These are phyloP conservation scores for Gelatoporia subvermispora DNA, from an alignment of 768 basidiomycete species.

Conservation along the genomic window DNA sequence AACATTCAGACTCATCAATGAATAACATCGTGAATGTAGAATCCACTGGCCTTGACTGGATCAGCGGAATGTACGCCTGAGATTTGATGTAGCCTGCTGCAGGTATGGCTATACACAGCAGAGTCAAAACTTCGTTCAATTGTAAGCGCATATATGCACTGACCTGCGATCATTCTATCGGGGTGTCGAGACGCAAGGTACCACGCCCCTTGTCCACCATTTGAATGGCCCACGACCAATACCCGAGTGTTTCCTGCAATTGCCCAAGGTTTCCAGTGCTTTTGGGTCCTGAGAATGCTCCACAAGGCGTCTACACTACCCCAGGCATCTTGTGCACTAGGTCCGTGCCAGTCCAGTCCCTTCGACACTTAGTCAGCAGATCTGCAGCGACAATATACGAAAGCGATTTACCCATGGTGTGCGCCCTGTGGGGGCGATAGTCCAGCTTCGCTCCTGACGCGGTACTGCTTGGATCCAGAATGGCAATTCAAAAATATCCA, in stretches of 20 bases:
- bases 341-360: constrained; percentile 94
- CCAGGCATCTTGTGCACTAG: constrained; percentile 71
- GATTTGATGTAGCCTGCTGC: constrained; percentile 86
- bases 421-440: constrained; percentile 75
- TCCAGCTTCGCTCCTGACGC: constrained; percentile 60
- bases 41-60: constrained; percentile 47
- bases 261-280: constrained; percentile 37
- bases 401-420: constrained; percentile 66
- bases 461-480: constrained; percentile 67
- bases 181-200: constrained; percentile 74
- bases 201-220: constrained; percentile 90
- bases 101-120: constrained; percentile 57
- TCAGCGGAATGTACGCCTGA: constrained; percentile 76
- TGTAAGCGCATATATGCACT: constrained; percentile 8
- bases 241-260: constrained; percentile 38
- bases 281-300: constrained; percentile 34
- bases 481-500: constrained; percentile 49
- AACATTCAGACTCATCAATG: background rate
- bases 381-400: background rate
- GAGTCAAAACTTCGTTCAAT: too few relatives aligned
- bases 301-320: constrained; percentile 52
- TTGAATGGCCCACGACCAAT: constrained; percentile 86
- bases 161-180: constrained; percentile 65
- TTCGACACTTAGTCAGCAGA: constrained; percentile 21
- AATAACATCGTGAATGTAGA: background rate